phyloP scores from a whole-genome alignment of 768 basidiomycete species.

The Plicaturopsis crispa region DNA sequence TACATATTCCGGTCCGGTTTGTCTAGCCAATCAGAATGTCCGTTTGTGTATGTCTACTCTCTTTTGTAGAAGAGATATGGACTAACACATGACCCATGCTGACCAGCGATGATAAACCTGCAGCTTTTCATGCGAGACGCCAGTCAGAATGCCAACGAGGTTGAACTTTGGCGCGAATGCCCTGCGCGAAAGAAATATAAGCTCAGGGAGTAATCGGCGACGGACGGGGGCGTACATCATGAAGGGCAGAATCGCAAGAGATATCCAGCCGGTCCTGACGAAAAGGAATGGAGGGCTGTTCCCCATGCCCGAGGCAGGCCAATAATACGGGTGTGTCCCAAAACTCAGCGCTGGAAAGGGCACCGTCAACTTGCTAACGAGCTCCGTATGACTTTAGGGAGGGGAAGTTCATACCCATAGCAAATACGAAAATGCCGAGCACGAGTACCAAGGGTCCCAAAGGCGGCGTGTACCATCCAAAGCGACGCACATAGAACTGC shows the following conservation, averaged over 20 bases:
- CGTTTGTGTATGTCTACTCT: too few relatives aligned
- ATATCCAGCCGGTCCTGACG: conserved; percentile 25
- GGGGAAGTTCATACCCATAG: conserved; percentile 11
- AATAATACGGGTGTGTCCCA: conserved; percentile 20
- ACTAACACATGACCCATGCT: conserved; percentile 24
- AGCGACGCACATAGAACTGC: conserved; percentile 14
- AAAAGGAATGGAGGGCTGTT: conserved; percentile 22
- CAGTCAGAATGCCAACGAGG: conserved; percentile 21
- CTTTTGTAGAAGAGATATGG: too few relatives aligned
- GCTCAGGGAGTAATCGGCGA: not conserved
- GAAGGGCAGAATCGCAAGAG: conserved; percentile 28
- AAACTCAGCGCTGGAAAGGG: conserved; percentile 14
- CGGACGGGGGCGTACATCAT: conserved; percentile 17
- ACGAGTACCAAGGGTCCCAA: conserved; percentile 18
- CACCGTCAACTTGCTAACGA: not conserved
- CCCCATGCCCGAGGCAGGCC: conserved; percentile 22
- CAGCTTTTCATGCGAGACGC: conserved; percentile 27
- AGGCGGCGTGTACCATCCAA: conserved; percentile 21
- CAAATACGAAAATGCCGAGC: conserved; percentile 15
- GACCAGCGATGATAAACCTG: conserved; percentile 30
- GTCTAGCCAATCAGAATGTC: too few relatives aligned
- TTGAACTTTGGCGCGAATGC: conserved; percentile 28
- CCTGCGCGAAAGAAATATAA: conserved; percentile 6
- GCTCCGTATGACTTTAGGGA: too few relatives aligned
- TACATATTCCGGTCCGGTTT: too few relatives aligned